Evolutionary conservation across 2,329 filamentous ascomycete species (phyloP).

Genomic region (Elsinoe australis): DNA sequence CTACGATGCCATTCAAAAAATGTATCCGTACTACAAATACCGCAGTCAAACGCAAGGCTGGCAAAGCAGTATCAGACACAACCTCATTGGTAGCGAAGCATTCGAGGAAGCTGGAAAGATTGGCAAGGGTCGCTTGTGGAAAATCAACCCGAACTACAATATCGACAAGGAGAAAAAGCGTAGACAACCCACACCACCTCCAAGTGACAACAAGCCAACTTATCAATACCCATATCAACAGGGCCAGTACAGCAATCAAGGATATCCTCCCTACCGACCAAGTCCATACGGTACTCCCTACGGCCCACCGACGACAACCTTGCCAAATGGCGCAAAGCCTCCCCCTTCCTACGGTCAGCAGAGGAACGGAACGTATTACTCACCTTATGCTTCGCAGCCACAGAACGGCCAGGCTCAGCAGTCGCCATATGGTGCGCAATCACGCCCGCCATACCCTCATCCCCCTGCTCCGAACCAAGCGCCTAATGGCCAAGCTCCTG

Average conservation of each 20-base stretch:
- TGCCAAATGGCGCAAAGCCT: slow-evolving; percentile 18
- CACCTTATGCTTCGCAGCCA: slow-evolving; percentile 21
- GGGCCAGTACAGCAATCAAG: slow-evolving; percentile 18
- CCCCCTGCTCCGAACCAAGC: slow-evolving; percentile 5
- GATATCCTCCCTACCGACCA: slow-evolving; percentile 20
- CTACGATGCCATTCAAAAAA: slow-evolving; percentile 55
- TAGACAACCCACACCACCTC: slow-evolving; percentile 38
- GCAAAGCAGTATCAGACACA: slow-evolving; percentile 61
- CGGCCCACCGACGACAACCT: slow-evolving; percentile 18
- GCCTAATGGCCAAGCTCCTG: slow-evolving; percentile 3
- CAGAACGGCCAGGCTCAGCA: slow-evolving; percentile 17
- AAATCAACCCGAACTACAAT: slow-evolving; percentile 50
- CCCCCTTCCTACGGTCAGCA: slow-evolving; percentile 16
- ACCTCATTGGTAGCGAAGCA: slow-evolving; percentile 51
- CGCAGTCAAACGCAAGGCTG: slow-evolving; percentile 52
- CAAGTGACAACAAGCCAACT: slow-evolving; percentile 15
- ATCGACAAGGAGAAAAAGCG: slow-evolving; percentile 52
- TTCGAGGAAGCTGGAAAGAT: slow-evolving; percentile 54
- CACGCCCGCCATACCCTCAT: slow-evolving; percentile 18
- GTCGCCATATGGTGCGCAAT: slow-evolving; percentile 20
- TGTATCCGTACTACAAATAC: slow-evolving; percentile 58
- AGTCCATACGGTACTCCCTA: slow-evolving; percentile 21
- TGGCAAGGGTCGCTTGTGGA: slow-evolving; percentile 59
- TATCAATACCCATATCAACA: slow-evolving; percentile 21
- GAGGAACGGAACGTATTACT: slow-evolving; percentile 21